Evolutionary conservation across 179 eudicot genomes (phyloP).

Genomic region (Beta corolliflora): DNA sequence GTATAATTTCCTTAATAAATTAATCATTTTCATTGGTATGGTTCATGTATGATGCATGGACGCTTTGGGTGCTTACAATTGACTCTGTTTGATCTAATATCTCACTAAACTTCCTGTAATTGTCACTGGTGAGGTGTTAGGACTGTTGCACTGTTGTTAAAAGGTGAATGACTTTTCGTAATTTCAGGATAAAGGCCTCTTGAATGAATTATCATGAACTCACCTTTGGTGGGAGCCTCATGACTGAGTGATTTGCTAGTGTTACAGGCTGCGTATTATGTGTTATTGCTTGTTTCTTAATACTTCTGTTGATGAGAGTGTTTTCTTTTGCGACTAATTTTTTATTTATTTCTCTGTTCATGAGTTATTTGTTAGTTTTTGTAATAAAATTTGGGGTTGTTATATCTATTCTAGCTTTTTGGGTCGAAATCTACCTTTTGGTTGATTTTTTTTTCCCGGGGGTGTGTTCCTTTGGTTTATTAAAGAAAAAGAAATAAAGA

Average conservation of each 20-base stretch:
- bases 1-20: not conserved
- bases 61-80: not conserved
- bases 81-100: not conserved
- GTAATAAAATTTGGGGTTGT: too few relatives aligned
- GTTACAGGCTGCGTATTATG: too few relatives aligned
- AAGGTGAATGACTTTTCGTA: not conserved
- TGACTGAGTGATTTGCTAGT: too few relatives aligned
- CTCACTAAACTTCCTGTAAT: not conserved
- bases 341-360: not conserved
- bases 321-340: too few relatives aligned
- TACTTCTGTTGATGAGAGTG: not conserved
- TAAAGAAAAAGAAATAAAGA: too few relatives aligned
- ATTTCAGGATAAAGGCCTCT: too few relatives aligned
- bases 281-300: not conserved
- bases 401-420: too few relatives aligned
- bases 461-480: too few relatives aligned
- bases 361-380: not conserved
- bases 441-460: too few relatives aligned
- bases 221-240: too few relatives aligned
- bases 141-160: not conserved
- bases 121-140: not conserved
- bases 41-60: not conserved
- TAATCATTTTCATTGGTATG: not conserved
- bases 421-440: too few relatives aligned
- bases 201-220: too few relatives aligned